These are phyloP conservation scores for Cryptosporidium bovis DNA, from an alignment of 169 alveolate genomes.

Conservation along the genomic window DNA sequence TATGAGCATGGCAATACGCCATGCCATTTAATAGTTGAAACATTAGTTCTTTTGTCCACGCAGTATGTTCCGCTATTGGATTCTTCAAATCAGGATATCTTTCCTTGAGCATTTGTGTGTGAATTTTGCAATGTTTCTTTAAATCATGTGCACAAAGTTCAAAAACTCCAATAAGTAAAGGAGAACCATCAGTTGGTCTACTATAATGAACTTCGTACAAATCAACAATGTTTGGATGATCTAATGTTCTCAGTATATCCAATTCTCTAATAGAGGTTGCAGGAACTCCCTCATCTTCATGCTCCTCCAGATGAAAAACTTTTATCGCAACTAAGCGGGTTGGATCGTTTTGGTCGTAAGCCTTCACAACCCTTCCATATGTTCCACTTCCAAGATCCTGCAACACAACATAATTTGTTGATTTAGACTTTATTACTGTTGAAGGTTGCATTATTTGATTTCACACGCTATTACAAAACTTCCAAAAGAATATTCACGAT, in stretches of 20 bases:
- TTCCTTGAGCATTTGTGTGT: constrained; percentile 52
- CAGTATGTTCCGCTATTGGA: constrained; percentile 70
- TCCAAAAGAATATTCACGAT: too few relatives aligned
- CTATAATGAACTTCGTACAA: constrained; percentile 70
- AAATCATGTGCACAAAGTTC: constrained; percentile 74
- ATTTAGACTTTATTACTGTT: constrained; percentile 47
- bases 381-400: constrained; percentile 84
- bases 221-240: constrained; percentile 81
- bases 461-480: not conserved
- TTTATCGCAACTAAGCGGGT: constrained; percentile 84
- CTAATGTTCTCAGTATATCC: constrained; percentile 79
- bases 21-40: constrained; percentile 83
- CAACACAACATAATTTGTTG: constrained; percentile 72
- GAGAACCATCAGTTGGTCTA: constrained; percentile 67
- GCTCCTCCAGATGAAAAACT: constrained; percentile 80
- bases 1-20: constrained; percentile 84
- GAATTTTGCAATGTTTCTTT: constrained; percentile 42
- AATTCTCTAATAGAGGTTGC: constrained; percentile 87
- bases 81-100: constrained; percentile 68
- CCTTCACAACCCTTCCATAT: constrained; percentile 83
- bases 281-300: constrained; percentile 89
- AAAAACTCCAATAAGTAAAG: constrained; percentile 60
- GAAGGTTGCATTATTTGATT: constrained; percentile 48
- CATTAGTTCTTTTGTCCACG: constrained; percentile 76
- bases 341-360: constrained; percentile 77